Evolutionary conservation across 176 grass and related monocot genomes (phyloP), one percentile per base, ranked within the genome.

Genomic region (Cenchrus purpureus): DNA sequence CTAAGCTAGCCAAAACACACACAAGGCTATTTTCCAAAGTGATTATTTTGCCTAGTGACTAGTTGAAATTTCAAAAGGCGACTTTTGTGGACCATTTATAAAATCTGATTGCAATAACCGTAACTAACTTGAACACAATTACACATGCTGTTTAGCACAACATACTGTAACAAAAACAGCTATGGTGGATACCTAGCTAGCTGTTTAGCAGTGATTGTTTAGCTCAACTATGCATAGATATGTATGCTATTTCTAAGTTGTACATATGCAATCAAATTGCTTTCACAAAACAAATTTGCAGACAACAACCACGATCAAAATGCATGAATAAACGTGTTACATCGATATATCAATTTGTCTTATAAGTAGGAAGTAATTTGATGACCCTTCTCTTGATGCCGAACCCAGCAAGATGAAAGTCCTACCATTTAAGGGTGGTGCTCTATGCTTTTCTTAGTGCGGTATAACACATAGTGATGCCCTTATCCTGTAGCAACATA

Each of bases 401-500:
- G 5, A 83, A 79, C 13, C n/a, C 37, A 28, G 14, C 7, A 63
- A 78, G 25, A 14, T 43, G 0, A 60, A 57, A 67, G 4, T 43
- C 13, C 0, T 77, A 20, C 15, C 63, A 31, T 80, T 68, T 46
- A 74, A 80, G 43, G 43, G 40, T 80, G 51, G 52, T 68, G 4
- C 43, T 50, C 43, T 12, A 31, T 15, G 10, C 69, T 68, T 81
- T 75, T 89, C 20, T 55, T 1, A 63, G 62, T 76, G 82, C 20
- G 53, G 76, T 58, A 68, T 85, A 75, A 76, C 61, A 37, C 77
- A 68, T 22, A 45, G n/a, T 28, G 20, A 76, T 45, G 62, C 61
- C 52, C 60, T 74, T 43, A 73, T 11, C 12, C 31, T 82, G 83
- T 62, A 77, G 71, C 77, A 71, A 52, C 61, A 75, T 63, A 46